phyloP scores from a whole-genome alignment of 306 rosid genomes.

The Echinosophora koreensis region DNA sequence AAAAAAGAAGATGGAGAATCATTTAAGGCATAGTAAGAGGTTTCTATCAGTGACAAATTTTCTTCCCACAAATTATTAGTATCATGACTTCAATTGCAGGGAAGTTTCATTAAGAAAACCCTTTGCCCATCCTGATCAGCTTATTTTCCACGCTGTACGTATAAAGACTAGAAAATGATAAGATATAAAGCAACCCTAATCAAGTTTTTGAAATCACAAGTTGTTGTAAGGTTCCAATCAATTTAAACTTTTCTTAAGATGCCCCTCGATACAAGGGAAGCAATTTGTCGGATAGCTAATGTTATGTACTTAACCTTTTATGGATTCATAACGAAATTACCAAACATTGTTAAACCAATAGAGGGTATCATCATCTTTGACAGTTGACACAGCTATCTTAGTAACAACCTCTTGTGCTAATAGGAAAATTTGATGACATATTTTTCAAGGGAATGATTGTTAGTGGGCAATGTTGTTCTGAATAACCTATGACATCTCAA shows the following conservation, averaged over 20 bases:
- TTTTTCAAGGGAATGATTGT: constrained; percentile 53
- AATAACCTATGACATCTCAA: constrained; percentile 56
- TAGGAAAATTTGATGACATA: constrained; percentile 27
- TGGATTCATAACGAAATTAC: constrained; percentile 5
- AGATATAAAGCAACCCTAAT: constrained; percentile 46
- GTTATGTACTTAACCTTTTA: not conserved
- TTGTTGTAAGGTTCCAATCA: constrained; percentile 50
- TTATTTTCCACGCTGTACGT: constrained; percentile 33
- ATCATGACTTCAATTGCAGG: constrained; percentile 52
- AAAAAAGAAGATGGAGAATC: too few relatives aligned
- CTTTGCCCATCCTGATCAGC: constrained; percentile 1
- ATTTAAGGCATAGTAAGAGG: too few relatives aligned
- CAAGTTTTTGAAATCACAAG: constrained; percentile 35
- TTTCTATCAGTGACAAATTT: constrained; percentile 33
- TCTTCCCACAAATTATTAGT: constrained; percentile 42
- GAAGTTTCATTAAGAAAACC: constrained; percentile 44
- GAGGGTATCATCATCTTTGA: constrained; percentile 43
- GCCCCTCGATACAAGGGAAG: constrained; percentile 37
- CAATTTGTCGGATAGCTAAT: constrained; percentile 32
- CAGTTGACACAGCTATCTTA: constrained; percentile 33
- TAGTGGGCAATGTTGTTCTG: constrained; percentile 46
- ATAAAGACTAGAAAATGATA: constrained; percentile 33
- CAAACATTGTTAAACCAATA: constrained; percentile 30
- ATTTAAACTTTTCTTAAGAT: constrained; percentile 27
- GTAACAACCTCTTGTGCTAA: constrained; percentile 28